Evolutionary conservation across 2,329 filamentous ascomycete genomes (phyloP).

Genomic region (Ciborinia camelliae): DNA sequence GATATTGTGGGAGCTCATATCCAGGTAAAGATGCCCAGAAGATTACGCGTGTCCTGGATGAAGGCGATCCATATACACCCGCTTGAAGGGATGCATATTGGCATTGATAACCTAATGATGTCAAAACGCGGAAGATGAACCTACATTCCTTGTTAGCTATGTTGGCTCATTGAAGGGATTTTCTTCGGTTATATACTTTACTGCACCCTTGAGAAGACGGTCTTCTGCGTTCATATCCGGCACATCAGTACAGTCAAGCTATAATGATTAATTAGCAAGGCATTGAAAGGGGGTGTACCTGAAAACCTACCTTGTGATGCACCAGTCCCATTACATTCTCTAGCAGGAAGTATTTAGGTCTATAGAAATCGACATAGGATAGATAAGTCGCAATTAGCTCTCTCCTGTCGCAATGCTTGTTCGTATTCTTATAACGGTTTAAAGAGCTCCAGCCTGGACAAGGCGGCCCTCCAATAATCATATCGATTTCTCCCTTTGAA

Average conservation of each 20-base stretch:
- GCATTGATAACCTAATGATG: constrained; percentile 27
- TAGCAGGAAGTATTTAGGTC: constrained; percentile 29
- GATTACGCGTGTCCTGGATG: constrained; percentile 23
- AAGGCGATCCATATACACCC: constrained; percentile 22
- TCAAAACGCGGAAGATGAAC: constrained; percentile 27
- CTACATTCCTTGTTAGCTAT: constrained; percentile 9
- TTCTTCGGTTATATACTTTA: constrained; percentile 13
- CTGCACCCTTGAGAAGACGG: constrained; percentile 2
- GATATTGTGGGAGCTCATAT: constrained; percentile 23
- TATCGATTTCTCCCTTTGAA: constrained; percentile 19
- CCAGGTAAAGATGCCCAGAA: constrained; percentile 26
- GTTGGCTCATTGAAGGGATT: not conserved
- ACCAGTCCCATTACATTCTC: constrained; percentile 30
- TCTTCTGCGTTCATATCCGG: not conserved
- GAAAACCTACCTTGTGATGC: constrained; percentile 14
- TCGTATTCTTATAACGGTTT: constrained; percentile 21
- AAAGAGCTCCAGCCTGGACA: constrained; percentile 24
- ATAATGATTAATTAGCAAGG: not conserved
- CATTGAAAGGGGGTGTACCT: not conserved
- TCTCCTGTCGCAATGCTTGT: constrained; percentile 26
- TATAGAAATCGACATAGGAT: constrained; percentile 29
- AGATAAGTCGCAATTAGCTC: constrained; percentile 26
- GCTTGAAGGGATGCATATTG: constrained; percentile 25
- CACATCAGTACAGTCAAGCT: not conserved
- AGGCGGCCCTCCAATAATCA: constrained; percentile 22